These are phyloP conservation scores for Suhomyces kilbournensis DNA, from an alignment of 805 yeast species.

Conservation along the genomic window DNA sequence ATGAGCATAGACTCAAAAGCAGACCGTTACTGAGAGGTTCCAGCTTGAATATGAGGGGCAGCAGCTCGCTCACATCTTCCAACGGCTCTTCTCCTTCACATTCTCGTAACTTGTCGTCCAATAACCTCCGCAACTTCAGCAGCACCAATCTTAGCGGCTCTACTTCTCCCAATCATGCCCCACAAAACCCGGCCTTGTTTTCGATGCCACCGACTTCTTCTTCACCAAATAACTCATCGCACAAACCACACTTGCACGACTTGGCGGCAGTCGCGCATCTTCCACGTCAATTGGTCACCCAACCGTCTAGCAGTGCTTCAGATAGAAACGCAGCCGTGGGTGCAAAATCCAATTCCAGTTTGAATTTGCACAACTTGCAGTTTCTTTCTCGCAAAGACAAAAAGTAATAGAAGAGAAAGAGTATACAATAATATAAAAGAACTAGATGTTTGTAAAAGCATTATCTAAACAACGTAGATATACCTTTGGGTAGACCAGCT, in stretches of 20 bases:
- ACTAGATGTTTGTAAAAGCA: too few relatives aligned
- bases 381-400: slow-evolving; percentile 29
- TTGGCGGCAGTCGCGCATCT: background rate
- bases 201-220: slow-evolving; percentile 11
- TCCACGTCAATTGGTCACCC: slow-evolving; percentile 4
- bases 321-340: slow-evolving; percentile 27
- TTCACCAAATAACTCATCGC: slow-evolving; percentile 5
- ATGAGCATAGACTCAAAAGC: slow-evolving; percentile 14
- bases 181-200: slow-evolving; percentile 2
- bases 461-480: too few relatives aligned
- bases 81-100: slow-evolving; percentile 37
- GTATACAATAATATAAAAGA: too few relatives aligned
- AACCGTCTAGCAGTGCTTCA: slow-evolving; percentile 30
- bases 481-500: too few relatives aligned
- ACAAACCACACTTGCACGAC: slow-evolving; percentile 7
- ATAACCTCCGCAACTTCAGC: slow-evolving; percentile 19
- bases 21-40: slow-evolving; percentile 25
- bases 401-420: slow-evolving; percentile 5
- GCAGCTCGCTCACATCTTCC: slow-evolving; percentile 21
- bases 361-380: slow-evolving; percentile 28
- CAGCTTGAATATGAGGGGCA: slow-evolving; percentile 20
- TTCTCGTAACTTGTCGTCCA: slow-evolving; percentile 36
- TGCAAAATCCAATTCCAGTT: slow-evolving; percentile 18
- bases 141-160: slow-evolving; percentile 1
- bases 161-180: slow-evolving; percentile 2